Percentiles rank a stretch among this genome's conserved stretches.
phyloP scores from a whole-genome alignment of 2,329 filamentous ascomycete species.

The Neopestalotiopsis rosae region DNA sequence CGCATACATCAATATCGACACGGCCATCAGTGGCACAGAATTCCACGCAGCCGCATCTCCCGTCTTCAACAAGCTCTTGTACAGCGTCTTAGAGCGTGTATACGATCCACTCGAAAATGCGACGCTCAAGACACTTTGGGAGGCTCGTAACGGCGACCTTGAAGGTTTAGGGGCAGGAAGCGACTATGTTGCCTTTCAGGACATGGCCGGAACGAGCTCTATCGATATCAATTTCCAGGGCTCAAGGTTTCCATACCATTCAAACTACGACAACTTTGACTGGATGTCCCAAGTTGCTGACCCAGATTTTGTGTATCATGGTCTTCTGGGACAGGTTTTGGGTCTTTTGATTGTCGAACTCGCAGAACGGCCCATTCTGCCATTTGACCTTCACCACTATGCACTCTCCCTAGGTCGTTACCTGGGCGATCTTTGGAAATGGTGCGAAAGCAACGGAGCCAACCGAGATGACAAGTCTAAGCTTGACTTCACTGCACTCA shows the following conservation, averaged over 20 bases:
- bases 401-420: conserved; percentile 69
- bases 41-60: conserved; percentile 85
- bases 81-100: conserved; percentile 76
- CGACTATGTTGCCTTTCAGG: conserved; percentile 90
- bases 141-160: conserved; percentile 64
- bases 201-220: conserved; percentile 86
- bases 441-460: conserved; percentile 62
- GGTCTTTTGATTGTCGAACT: conserved; percentile 85
- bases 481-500: conserved; percentile 64
- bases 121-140: conserved; percentile 79
- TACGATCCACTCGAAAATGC: conserved; percentile 73
- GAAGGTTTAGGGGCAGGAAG: conserved; percentile 75
- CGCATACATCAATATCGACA: conserved; percentile 91
- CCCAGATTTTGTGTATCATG: conserved; percentile 82
- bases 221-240: conserved; percentile 83
- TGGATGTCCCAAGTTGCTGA: conserved; percentile 85
- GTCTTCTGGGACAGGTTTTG: conserved; percentile 77
- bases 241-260: conserved; percentile 72
- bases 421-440: conserved; percentile 69
- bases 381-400: conserved; percentile 81
- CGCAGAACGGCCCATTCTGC: conserved; percentile 78
- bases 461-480: conserved; percentile 36
- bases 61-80: conserved; percentile 74
- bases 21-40: conserved; percentile 75
- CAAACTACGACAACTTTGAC: conserved; percentile 88